A percentile compares a stretch with the other conserved stretches of the same genome.
phyloP scores from a whole-genome alignment of 768 basidiomycete species.

The Boletus rubroflammeus region DNA sequence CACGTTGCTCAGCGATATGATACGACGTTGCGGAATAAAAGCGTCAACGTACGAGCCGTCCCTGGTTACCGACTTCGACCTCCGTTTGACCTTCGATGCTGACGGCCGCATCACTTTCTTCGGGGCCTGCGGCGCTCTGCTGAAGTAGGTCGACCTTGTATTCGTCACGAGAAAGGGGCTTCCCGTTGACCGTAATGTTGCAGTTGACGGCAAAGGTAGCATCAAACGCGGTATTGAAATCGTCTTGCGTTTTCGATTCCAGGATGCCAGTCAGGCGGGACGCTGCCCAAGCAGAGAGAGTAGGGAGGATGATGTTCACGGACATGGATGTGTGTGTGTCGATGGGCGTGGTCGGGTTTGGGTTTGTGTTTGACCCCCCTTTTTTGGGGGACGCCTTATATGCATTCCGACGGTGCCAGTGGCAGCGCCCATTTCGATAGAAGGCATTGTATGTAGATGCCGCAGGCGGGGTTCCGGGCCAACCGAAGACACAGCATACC shows the following conservation, averaged over 20 bases:
- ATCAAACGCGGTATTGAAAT: conserved; percentile 40
- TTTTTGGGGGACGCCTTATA: conserved; percentile 11
- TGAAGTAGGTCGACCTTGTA: conserved; percentile 38
- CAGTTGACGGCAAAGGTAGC: conserved; percentile 36
- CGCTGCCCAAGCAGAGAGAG: conserved; percentile 42
- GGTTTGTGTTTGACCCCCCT: not conserved
- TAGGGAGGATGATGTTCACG: conserved; percentile 34
- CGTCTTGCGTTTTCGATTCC: conserved; percentile 33
- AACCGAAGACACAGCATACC: not conserved
- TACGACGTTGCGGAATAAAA: not conserved
- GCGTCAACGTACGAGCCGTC: conserved; percentile 24
- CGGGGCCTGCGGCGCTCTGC: conserved; percentile 23
- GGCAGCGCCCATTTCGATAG: not conserved
- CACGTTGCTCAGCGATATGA: not conserved
- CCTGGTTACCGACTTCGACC: conserved; percentile 24
- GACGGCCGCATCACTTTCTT: conserved; percentile 17
- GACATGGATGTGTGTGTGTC: conserved; percentile 18
- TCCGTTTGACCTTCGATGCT: conserved; percentile 27
- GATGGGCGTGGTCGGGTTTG: not conserved
- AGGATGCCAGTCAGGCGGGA: conserved; percentile 37
- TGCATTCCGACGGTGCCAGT: not conserved
- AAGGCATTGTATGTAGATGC: not conserved
- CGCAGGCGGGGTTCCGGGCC: not conserved
- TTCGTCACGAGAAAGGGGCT: conserved; percentile 34
- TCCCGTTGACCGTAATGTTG: conserved; percentile 41